Base-by-base conservation (phyloP, 2,329 filamentous ascomycete species). In the Xylariaceae sp. region DNA sequence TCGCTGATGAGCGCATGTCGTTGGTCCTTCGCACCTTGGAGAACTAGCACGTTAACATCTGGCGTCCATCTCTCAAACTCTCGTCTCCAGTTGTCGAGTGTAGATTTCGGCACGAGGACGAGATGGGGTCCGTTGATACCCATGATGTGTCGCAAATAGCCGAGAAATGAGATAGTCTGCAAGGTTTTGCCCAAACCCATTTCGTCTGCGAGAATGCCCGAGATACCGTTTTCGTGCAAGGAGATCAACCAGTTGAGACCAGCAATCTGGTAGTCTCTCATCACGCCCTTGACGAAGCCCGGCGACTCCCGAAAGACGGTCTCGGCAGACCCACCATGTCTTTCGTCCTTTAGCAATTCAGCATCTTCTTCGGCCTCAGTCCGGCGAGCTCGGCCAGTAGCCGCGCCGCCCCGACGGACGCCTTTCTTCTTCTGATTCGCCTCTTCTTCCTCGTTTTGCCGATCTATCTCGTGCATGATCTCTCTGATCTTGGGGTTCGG, bases 141-240 rank as follows among this genome's bases (percentile, higher is more conserved):
- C 75, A 90, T 88, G 62, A 97, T 85, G 75, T 96, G 94, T 70
- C 94, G 87, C 49, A 99, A 80, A 72, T 99, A 99, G 2, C 94
- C 94, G 39, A 99, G 78, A 76, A 99, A 99, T 1, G 94, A 89
- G 61, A 99, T 99, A 0, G 94, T 99, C 76, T 99, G 94, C 34
- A 99, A 77, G 0, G 94, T 99, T 80, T 99, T 99, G 70, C 94
- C 94, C 17, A 99, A 81, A 75, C 94, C 94, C 94, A 99, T 99
- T 77, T 99, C 94, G 71, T 99, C 94, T 62, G 94, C 94, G 53
- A 99, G 80, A 64, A 99, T 99, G 67, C 94, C 94, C 17, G 93
- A 97, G 66, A 99, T 99, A 78, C 94, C 94, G 70, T 99, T 99
- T 75, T 99, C 94, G 70, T 99, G 94, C 4, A 99, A 82, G 10